A percentile compares a stretch with the other conserved stretches of the same genome.
Conservation (phyloP, 192 early-diverging fungal genomes). For the Coemansia javaensis region DNA sequence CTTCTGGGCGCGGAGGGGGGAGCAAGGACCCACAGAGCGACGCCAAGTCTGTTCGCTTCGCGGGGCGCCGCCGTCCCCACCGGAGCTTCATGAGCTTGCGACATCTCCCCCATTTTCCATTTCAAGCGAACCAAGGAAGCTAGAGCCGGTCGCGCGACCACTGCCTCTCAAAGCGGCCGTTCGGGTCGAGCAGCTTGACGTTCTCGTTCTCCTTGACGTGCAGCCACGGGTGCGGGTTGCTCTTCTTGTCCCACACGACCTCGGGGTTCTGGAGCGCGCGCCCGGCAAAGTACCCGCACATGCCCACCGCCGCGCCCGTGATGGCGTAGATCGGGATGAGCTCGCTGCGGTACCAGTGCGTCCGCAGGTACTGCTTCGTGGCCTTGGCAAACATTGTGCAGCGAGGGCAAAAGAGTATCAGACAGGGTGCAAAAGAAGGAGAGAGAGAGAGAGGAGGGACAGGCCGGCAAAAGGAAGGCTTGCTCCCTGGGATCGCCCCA, state of each 20-base stretch:
- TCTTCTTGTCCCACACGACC: conserved; percentile 47
- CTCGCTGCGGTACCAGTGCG: conserved; percentile 50
- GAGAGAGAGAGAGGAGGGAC: conserved; percentile 10
- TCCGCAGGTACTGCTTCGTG: conserved; percentile 44
- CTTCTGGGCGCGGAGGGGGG: neutral
- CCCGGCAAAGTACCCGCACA: conserved; percentile 30
- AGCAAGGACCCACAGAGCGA: conserved; percentile 18
- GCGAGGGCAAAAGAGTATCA: conserved; percentile 6
- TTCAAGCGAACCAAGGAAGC: too few species aligned
- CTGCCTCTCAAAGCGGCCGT: conserved; percentile 41
- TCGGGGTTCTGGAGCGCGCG: conserved; percentile 45
- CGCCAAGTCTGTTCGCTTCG: conserved; percentile 32
- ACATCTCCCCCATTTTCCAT: conserved; percentile 20
- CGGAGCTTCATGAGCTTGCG: conserved; percentile 42
- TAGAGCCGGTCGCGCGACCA: conserved; percentile 48
- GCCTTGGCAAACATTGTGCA: conserved; percentile 43
- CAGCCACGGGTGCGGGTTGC: conserved; percentile 51
- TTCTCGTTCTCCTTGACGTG: conserved; percentile 51
- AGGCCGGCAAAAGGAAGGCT: neutral
- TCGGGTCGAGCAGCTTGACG: conserved; percentile 48
- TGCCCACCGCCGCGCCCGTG: conserved; percentile 31
- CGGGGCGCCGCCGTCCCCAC: conserved; percentile 5
- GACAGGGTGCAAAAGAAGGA: conserved; percentile 11
- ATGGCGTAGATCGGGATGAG: conserved; percentile 49
- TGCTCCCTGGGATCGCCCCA: too few species aligned